Percentiles rank a stretch among this genome's conserved stretches.
These are phyloP conservation scores for Wallemia ichthyophaga DNA, from an alignment of 1,284 basidiomycete genomes.

Conservation along the genomic window DNA sequence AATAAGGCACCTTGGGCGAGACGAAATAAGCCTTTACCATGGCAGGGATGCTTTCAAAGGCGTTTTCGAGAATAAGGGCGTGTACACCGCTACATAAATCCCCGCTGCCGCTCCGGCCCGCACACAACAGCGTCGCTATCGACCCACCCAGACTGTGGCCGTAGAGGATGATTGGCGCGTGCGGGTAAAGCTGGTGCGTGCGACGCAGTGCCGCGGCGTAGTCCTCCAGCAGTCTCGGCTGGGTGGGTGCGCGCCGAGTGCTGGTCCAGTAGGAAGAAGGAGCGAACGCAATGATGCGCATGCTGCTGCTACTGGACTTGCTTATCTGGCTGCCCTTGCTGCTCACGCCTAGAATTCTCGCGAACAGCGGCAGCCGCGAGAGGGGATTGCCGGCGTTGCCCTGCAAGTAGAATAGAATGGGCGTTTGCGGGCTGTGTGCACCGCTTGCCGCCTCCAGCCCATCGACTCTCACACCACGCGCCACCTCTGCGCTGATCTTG, in stretches of 20 bases:
- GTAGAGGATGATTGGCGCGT: neutral
- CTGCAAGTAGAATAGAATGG: neutral
- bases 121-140: neutral
- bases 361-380: neutral
- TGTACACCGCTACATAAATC: too few relatives aligned
- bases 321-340: too few relatives aligned
- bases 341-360: neutral
- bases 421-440: neutral
- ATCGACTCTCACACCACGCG: neutral
- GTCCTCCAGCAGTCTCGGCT: neutral
- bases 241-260: neutral
- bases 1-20: neutral
- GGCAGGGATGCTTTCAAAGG: neutral
- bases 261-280: neutral
- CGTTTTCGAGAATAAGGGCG: neutral
- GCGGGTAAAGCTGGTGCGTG: neutral
- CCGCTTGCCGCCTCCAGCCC: neutral
- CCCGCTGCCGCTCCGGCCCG: neutral
- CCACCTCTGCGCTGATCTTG: neutral
- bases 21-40: neutral
- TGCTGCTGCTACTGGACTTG: neutral
- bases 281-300: neutral
- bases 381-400: neutral
- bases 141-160: neutral
- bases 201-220: neutral